Percentiles rank a stretch among this genome's conserved stretches.
Conservation (phyloP, 768 basidiomycete species). For the Saitozyma podzolica region DNA sequence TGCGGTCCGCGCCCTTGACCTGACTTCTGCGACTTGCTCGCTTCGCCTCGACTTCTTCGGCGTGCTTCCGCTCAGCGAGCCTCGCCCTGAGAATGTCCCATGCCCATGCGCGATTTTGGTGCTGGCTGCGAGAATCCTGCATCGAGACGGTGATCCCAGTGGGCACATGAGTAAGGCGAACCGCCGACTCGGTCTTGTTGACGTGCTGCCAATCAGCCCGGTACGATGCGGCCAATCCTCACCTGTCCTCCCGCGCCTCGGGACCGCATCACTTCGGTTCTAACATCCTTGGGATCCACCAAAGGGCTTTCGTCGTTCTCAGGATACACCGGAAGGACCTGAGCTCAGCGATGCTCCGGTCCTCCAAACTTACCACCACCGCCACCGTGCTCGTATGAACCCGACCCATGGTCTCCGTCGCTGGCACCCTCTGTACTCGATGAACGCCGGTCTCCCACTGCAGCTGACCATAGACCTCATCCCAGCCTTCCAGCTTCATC, state of each 20-base stretch:
- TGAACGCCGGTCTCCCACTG: conserved; percentile 95
- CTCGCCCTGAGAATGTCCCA: conserved; percentile 86
- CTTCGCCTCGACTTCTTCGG: conserved; percentile 67
- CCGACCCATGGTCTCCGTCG: conserved; percentile 81
- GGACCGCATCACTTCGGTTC: conserved; percentile 90
- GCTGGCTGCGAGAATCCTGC: conserved; percentile 96
- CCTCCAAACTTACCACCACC: conserved; percentile 64
- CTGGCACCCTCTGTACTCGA: conserved; percentile 89
- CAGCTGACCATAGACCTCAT: conserved; percentile 59
- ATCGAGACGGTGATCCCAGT: conserved; percentile 93
- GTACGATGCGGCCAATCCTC: conserved; percentile 18
- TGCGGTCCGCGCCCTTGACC: conserved; percentile 77
- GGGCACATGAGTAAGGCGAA: conserved; percentile 87
- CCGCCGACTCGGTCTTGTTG: conserved; percentile 97
- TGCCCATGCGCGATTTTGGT: conserved; percentile 93
- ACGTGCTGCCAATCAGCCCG: conserved; percentile 67
- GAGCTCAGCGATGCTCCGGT: not conserved
- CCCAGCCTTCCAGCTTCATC: conserved; percentile 57
- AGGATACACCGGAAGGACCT: conserved; percentile 77
- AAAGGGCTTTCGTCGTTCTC: conserved; percentile 69
- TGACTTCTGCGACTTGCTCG: conserved; percentile 71
- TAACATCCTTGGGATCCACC: conserved; percentile 75
- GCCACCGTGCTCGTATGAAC: conserved; percentile 91
- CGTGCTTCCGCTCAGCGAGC: conserved; percentile 76
- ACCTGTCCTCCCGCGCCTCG: conserved; percentile 97